Evolutionary conservation across 352 stramenopile species (phyloP), one percentile per base, ranked within the genome.

Genomic region (Phytophthora sp.): DNA sequence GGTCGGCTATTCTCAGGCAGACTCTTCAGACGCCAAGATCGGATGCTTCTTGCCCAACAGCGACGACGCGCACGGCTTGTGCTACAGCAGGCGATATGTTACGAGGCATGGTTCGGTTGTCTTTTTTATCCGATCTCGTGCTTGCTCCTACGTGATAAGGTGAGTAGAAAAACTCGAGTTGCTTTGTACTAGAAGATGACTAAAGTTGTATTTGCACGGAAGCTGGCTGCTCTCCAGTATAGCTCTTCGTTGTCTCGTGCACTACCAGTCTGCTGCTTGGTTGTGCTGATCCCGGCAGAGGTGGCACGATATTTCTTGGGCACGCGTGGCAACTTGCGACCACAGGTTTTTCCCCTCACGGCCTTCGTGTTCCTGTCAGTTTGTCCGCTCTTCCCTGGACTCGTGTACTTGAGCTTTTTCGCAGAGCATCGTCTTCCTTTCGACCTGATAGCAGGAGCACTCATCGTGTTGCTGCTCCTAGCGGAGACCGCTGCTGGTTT

Each of bases 321-420:
- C 6, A 84, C 76, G 21, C 63, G 71, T 36, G 83, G 83, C 21
- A 90, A 89, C 36, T 63, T 90, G 45, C 74, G 71, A 27, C 62
- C 66, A 15, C 78, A 89, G 24, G 83, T 91, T 47, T 88, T 89
- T 50, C 76, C 84, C 12, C 66, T 91, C 47, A 85, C 80, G 13
- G 80, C 77, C 20, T 91, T 90, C 46, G 71, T 90, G 55, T 88
- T 92, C 55, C 58, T 92, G 39, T 84, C 83, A 16, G 57, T 83
- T 30, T 92, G 84, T 38, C 84, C 82, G 5, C 44, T 86, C 44
- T 49, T 86, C 2, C 84, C 84, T 31, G 77, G 73, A 39, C 65
- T 90, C 30, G 42, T 88, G 11, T 92, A 82, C 53, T 63, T 77
- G 29, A 76, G 51, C 51, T 89, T 85, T 45, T 74, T 88, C 11